A percentile compares a stretch with the other conserved stretches of the same genome.
Evolutionary conservation across 2,329 filamentous ascomycete species (phyloP).

Genomic region (Paecilomyces niveus): DNA sequence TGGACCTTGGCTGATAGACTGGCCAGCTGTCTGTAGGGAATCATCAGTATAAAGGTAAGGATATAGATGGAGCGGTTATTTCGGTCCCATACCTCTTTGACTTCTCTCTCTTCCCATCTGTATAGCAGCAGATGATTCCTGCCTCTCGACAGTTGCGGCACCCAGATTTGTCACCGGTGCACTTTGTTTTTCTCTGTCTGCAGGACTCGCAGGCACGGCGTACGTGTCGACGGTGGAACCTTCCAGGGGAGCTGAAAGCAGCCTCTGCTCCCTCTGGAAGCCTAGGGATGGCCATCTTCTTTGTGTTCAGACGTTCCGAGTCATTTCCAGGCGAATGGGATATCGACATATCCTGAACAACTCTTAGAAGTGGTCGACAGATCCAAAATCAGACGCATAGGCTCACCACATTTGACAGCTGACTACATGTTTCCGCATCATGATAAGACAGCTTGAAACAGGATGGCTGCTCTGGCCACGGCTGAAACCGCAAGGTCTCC

Average conservation of each 20-base stretch:
- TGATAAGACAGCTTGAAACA: constrained; percentile 24
- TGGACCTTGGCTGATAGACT: constrained; percentile 35
- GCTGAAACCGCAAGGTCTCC: constrained; percentile 19
- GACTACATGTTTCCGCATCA: constrained; percentile 23
- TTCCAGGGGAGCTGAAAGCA: constrained; percentile 23
- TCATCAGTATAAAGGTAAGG: background rate
- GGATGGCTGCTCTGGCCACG: constrained; percentile 24
- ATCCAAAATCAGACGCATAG: background rate
- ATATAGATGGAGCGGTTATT: background rate
- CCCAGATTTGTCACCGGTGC: constrained; percentile 37
- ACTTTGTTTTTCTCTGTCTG: constrained; percentile 39
- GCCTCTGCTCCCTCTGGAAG: constrained; percentile 27
- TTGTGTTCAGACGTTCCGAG: constrained; percentile 12
- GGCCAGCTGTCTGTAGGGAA: constrained; percentile 29
- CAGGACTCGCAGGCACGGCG: constrained; percentile 40
- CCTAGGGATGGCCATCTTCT: constrained; percentile 31
- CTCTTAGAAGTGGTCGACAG: background rate
- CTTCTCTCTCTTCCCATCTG: constrained; percentile 39
- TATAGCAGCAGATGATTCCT: constrained; percentile 38
- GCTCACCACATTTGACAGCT: constrained; percentile 22
- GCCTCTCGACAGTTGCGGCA: constrained; percentile 39
- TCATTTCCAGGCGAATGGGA: constrained; percentile 16
- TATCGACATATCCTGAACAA: constrained; percentile 17
- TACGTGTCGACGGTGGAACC: constrained; percentile 30
- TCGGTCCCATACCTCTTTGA: constrained; percentile 30